Conservation (phyloP, 495 filamentous ascomycete species). For the Podospora conica region DNA sequence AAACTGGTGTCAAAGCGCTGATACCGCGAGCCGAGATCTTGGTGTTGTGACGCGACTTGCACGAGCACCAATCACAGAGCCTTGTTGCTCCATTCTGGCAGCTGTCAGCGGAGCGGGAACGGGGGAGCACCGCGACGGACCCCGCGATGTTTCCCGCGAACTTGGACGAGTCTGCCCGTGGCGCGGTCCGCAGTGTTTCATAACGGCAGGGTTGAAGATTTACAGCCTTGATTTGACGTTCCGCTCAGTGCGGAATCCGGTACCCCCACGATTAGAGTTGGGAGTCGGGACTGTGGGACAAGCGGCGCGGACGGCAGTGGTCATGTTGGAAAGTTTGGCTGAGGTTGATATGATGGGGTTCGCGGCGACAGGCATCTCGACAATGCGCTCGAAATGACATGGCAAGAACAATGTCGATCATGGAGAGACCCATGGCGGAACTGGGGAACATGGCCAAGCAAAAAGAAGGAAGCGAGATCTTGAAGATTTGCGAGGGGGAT, state of each 20-base stretch:
- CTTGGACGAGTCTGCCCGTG: not conserved
- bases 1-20: constrained; percentile 3
- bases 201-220: not conserved
- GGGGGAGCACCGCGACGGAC: not conserved
- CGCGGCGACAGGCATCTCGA: not conserved
- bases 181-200: not conserved
- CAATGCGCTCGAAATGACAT: not conserved
- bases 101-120: not conserved
- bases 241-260: not conserved
- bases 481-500: not conserved
- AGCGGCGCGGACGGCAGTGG: not conserved
- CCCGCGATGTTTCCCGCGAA: not conserved
- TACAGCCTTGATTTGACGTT: not conserved
- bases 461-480: not conserved
- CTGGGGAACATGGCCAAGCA: not conserved
- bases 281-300: too few species aligned
- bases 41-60: not conserved
- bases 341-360: not conserved
- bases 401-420: not conserved
- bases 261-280: not conserved
- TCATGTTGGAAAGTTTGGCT: not conserved
- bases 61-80: not conserved
- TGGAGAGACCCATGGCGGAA: not conserved
- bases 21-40: not conserved
- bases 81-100: not conserved